Percentiles rank a stretch among this genome's conserved stretches.
These are phyloP conservation scores for Globisporangium orthogonon DNA, from an alignment of 352 stramenopile species.

Conservation along the genomic window DNA sequence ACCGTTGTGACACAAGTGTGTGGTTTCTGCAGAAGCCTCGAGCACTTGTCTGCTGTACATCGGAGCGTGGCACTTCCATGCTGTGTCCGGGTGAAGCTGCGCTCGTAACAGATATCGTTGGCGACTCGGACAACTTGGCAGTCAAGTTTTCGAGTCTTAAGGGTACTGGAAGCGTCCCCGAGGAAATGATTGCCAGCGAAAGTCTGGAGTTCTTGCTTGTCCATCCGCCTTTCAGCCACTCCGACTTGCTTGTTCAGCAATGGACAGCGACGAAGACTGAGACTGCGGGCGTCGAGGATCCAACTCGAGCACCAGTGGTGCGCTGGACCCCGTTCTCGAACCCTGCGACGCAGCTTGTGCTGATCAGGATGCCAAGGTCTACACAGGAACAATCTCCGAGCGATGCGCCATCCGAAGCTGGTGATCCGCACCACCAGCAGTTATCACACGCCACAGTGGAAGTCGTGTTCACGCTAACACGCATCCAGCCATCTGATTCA, in stretches of 20 bases:
- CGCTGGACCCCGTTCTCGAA: conserved; percentile 27
- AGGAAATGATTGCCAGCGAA: conserved; percentile 25
- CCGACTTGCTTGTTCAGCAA: conserved; percentile 16
- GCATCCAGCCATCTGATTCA: conserved; percentile 15
- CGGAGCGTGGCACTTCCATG: background rate
- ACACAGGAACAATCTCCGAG: conserved; percentile 14
- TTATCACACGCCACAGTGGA: conserved; percentile 7
- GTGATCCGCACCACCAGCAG: background rate
- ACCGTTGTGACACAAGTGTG: background rate
- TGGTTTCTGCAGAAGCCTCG: conserved; percentile 19
- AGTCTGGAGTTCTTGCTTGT: conserved; percentile 31
- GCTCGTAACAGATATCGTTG: conserved; percentile 37
- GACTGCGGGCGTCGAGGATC: conserved; percentile 2
- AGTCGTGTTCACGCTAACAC: conserved; percentile 33
- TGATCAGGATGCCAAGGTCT: conserved; percentile 17
- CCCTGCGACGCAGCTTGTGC: conserved; percentile 30
- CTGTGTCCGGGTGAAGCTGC: conserved; percentile 34
- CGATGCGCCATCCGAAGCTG: conserved; percentile 14
- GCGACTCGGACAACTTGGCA: conserved; percentile 37
- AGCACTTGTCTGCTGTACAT: conserved; percentile 32
- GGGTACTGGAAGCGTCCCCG: conserved; percentile 28
- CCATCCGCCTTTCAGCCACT: conserved; percentile 25
- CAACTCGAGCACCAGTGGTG: background rate
- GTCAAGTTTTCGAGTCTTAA: conserved; percentile 40
- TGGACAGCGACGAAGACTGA: conserved; percentile 20